Evolutionary conservation across 176 grass and related monocot species (phyloP).

Genomic region (Panicum miliaceum): DNA sequence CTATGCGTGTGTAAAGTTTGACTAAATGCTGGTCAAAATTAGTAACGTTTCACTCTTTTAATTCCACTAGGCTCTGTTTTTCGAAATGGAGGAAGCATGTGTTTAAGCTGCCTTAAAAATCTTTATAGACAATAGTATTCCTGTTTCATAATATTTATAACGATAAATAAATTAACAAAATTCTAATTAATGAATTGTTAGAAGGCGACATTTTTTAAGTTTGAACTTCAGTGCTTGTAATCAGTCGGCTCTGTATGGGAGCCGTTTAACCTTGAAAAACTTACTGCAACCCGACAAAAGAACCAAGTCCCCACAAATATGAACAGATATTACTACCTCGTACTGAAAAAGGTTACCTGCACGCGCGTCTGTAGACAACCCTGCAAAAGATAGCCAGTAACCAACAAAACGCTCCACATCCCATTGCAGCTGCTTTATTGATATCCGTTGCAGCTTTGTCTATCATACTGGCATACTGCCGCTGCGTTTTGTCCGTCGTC

Average conservation of each 20-base stretch:
- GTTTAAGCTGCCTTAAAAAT: too few relatives aligned
- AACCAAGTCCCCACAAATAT: not conserved
- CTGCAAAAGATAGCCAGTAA: not conserved
- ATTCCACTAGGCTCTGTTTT: too few relatives aligned
- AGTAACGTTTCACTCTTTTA: too few relatives aligned
- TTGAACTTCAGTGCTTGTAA: not conserved
- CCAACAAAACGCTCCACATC: not conserved
- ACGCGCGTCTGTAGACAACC: not conserved
- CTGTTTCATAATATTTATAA: too few relatives aligned
- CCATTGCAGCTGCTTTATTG: not conserved
- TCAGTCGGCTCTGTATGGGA: not conserved
- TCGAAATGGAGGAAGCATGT: too few relatives aligned
- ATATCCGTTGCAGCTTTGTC: not conserved
- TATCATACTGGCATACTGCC: not conserved
- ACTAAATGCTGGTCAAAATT: too few relatives aligned
- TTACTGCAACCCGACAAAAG: not conserved
- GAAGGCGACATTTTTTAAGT: too few relatives aligned
- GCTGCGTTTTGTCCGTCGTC: not conserved
- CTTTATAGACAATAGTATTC: too few relatives aligned
- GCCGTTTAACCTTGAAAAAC: not conserved
- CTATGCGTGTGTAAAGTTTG: too few relatives aligned
- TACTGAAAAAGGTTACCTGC: not conserved
- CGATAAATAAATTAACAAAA: too few relatives aligned
- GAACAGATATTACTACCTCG: not conserved
- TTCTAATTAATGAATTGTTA: too few relatives aligned